A percentile compares a stretch with the other conserved stretches of the same genome.
phyloP scores from a whole-genome alignment of 305 asterid genomes.

The Fraxinus nigra region DNA sequence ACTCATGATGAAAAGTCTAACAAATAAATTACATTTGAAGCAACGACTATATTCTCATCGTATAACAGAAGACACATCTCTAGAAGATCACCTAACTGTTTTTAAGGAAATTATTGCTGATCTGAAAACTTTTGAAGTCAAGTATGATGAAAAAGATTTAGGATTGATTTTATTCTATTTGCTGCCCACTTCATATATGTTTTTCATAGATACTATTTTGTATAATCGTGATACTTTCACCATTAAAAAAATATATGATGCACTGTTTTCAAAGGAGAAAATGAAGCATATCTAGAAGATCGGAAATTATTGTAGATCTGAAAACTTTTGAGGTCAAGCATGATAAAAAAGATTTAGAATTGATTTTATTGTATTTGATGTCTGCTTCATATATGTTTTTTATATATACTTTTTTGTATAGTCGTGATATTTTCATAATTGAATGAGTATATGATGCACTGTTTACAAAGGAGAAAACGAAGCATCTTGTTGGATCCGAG shows the following conservation, averaged over 20 bases:
- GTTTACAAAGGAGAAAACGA: neutral
- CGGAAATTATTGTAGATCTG: no score
- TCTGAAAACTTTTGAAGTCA: neutral
- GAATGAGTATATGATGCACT: neutral
- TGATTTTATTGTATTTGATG: no score
- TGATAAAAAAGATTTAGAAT: no score
- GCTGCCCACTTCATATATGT: neutral
- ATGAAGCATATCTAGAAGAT: no score
- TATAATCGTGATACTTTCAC: neutral
- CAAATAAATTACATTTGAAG: neutral
- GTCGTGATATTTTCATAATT: no score
- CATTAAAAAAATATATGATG: neutral
- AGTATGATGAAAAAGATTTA: no score
- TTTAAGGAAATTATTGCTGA: neutral
- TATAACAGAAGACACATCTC: no score
- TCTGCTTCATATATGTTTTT: no score
- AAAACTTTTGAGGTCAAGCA: no score
- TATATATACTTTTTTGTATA: no score
- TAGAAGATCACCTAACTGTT: neutral
- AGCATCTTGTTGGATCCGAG: neutral
- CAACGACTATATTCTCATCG: neutral
- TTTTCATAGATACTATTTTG: neutral
- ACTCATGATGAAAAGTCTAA: neutral
- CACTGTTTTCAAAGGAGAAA: no score
- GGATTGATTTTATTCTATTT: no score